Evolutionary conservation across 345 rosid genomes (phyloP).

Genomic region (Fremontodendron californicum): DNA sequence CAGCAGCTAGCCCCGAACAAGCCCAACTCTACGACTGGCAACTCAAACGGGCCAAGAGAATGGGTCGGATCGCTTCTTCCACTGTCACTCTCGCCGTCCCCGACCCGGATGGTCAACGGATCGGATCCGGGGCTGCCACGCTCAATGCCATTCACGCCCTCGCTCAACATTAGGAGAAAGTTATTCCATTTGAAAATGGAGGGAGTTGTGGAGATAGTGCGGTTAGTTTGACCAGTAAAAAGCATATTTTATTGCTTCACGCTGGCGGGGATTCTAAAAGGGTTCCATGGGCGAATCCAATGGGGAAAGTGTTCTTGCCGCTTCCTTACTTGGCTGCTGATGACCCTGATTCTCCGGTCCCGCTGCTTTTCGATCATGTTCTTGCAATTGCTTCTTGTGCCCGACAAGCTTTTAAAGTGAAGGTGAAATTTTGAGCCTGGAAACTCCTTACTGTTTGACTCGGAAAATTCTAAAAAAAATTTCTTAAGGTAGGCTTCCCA

Average conservation of each 20-base stretch:
- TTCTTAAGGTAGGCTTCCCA: too few species aligned
- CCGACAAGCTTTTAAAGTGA: slow-evolving; percentile 64
- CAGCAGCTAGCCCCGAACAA: slow-evolving; percentile 96
- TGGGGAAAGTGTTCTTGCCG: slow-evolving; percentile 95
- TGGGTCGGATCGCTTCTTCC: slow-evolving; percentile 72
- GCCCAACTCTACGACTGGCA: slow-evolving; percentile 91
- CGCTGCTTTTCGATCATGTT: slow-evolving; percentile 91
- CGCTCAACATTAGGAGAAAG: slow-evolving; percentile 42
- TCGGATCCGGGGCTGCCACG: slow-evolving; percentile 97
- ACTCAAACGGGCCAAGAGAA: slow-evolving; percentile 74
- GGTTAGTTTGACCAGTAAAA: slow-evolving; percentile 49
- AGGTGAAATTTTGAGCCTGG: slow-evolving; percentile 36
- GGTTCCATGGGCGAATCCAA: slow-evolving; percentile 98
- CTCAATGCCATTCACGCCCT: slow-evolving; percentile 83
- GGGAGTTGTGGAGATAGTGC: slow-evolving; percentile 15
- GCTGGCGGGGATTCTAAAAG: slow-evolving; percentile 99
- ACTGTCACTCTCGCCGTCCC: slow-evolving; percentile 83
- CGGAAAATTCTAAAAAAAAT: too few species aligned
- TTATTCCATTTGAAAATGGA: slow-evolving; percentile 26
- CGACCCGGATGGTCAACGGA: slow-evolving; percentile 85
- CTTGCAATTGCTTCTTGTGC: slow-evolving; percentile 95
- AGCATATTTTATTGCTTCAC: slow-evolving; percentile 87
- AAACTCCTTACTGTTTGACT: not conserved
- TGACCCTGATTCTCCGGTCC: slow-evolving; percentile 94
- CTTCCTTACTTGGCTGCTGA: slow-evolving; percentile 92